Conservation (phyloP, 768 basidiomycete genomes). For the Leccinum variicolor region DNA sequence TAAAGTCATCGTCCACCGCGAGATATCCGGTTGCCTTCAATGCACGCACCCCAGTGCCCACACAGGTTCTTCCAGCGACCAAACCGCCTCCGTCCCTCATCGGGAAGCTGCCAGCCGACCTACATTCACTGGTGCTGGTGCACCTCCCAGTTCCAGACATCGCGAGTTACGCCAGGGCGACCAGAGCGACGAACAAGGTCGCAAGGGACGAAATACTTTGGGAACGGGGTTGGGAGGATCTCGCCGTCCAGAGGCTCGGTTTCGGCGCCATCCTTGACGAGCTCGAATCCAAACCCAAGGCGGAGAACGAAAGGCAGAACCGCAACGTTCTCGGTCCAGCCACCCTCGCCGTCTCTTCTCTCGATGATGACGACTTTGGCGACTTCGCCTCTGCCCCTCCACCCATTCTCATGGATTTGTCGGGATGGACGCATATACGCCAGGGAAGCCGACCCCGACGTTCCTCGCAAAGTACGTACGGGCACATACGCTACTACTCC, state of each 20-base stretch:
- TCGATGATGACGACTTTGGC: slow-evolving; percentile 76
- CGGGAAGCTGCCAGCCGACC: slow-evolving; percentile 74
- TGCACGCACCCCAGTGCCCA: not conserved
- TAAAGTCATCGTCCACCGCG: slow-evolving; percentile 6
- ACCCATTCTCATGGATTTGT: slow-evolving; percentile 19
- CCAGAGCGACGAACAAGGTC: slow-evolving; percentile 59
- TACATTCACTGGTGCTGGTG: slow-evolving; percentile 72
- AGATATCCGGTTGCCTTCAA: slow-evolving; percentile 8
- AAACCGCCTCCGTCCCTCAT: slow-evolving; percentile 42
- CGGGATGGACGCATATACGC: slow-evolving; percentile 13
- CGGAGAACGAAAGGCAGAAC: slow-evolving; percentile 31
- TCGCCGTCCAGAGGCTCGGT: slow-evolving; percentile 47
- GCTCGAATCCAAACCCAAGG: slow-evolving; percentile 45
- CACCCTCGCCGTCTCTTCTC: slow-evolving; percentile 47
- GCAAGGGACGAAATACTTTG: slow-evolving; percentile 74
- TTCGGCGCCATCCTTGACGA: slow-evolving; percentile 53
- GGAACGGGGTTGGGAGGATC: slow-evolving; percentile 66
- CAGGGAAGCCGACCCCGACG: slow-evolving; percentile 24
- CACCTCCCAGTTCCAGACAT: slow-evolving; percentile 80
- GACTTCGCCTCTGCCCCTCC: slow-evolving; percentile 61
- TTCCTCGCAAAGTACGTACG: slow-evolving; percentile 62
- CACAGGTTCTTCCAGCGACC: slow-evolving; percentile 17
- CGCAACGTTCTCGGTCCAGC: slow-evolving; percentile 49
- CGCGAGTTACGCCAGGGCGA: slow-evolving; percentile 67
- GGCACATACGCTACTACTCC: slow-evolving; percentile 60